Base-by-base conservation (phyloP, 2,329 filamentous ascomycete species). In the Epichloe scottii region DNA sequence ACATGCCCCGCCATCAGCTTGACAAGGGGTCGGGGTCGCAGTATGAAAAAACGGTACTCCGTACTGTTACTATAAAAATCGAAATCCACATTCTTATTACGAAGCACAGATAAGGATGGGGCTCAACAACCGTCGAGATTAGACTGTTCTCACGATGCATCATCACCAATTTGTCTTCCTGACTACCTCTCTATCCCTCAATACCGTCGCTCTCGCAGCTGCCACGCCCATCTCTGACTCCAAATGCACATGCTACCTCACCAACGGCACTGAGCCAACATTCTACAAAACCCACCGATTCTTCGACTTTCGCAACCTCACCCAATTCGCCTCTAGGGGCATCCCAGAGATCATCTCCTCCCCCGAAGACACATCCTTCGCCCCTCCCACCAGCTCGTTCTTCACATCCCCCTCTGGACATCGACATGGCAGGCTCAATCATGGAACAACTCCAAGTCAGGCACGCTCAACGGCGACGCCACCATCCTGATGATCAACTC, bases 251-350 rank as follows among this genome's bases (percentile, higher is more conserved):
- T 77, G 75, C 58, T 78, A 46, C 56, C 59, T 72, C 47, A 74
- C 70, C 57, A 75, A 77, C 56, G 71, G 66, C 43, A 69, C 67
- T 12, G 65, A 64, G 42, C 59, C 66, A 23, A 58, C 60, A 41
- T 77, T 70, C 62, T 77, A 72, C 57, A 61, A 65, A 17, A 62
- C 65, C 17, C 75, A 75, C 58, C 57, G 61, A 38, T 77, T 78
- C 63, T 74, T 72, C 56, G 75, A 78, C 60, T 78, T 76, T 55
- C 65, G 74, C 44, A 62, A 61, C 39, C 67, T 74, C 19, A 41
- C 60, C 2, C 56, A 71, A 23, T 68, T 72, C 50, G 71, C 68
- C 3, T 56, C 34, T 19, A 26, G 19, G 4, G 15, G 60, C 44
- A 63, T 68, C 8, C 68, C 71, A 1, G 48, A 58, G 7, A 56